Percentiles rank a stretch among this genome's conserved stretches.
Evolutionary conservation across 176 grass and related monocot species (phyloP).

Genomic region (Calamus simplicifolius): DNA sequence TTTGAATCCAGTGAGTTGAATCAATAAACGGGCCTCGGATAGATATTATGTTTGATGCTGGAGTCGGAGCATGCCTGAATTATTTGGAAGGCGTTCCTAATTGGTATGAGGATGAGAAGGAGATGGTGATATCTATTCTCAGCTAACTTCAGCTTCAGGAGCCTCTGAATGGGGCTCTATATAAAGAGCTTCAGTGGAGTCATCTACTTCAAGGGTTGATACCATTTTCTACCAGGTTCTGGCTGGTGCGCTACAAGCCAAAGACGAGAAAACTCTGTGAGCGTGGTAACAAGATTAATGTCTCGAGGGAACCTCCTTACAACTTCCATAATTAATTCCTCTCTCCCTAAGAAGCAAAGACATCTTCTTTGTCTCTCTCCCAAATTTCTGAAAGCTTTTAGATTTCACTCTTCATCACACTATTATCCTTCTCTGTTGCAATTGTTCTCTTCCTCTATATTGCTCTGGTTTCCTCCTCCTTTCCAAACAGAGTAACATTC

Average conservation of each 20-base stretch:
- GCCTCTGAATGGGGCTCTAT: neutral
- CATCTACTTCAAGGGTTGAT: constrained; percentile 1
- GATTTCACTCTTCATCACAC: no score
- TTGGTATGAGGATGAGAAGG: constrained; percentile 12
- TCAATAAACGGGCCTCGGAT: neutral
- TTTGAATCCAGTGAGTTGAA: no score
- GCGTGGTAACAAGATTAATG: constrained; percentile 1
- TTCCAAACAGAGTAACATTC: no score
- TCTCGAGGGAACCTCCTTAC: constrained; percentile 13
- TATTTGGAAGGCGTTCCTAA: constrained; percentile 17
- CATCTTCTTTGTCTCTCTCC: no score
- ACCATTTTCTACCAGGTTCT: neutral
- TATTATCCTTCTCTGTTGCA: no score
- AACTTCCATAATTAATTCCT: neutral
- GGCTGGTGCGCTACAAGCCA: constrained; percentile 4
- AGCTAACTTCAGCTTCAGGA: constrained; percentile 5
- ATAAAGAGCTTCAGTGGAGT: constrained; percentile 1
- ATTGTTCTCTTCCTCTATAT: no score
- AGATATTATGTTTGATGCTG: constrained; percentile 14
- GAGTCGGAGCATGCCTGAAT: constrained; percentile 9
- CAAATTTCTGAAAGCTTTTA: no score
- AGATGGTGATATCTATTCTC: constrained; percentile 9
- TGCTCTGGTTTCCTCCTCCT: no score
- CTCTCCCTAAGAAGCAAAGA: no score
- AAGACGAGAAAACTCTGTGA: constrained; percentile 18